Conservation (phyloP, 2,329 filamentous ascomycete species). For the Trichoderma sp. region DNA sequence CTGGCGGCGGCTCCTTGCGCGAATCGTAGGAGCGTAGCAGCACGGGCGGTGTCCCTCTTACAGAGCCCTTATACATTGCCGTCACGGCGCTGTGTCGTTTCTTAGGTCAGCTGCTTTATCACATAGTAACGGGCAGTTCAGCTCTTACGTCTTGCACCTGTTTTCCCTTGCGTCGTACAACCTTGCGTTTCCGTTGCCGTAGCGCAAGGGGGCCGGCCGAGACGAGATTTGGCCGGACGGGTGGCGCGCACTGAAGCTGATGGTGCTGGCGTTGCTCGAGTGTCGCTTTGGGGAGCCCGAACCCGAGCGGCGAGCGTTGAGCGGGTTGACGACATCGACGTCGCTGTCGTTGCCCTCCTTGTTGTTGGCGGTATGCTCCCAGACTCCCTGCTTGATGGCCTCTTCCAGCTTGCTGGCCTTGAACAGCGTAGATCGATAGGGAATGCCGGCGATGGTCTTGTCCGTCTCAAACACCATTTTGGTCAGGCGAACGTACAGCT, state of each 20-base stretch:
- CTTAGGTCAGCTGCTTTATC: constrained; percentile 28
- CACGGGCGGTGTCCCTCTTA: constrained; percentile 66
- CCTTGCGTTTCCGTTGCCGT: constrained; percentile 80
- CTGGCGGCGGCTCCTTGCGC: constrained; percentile 82
- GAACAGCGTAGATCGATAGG: constrained; percentile 91
- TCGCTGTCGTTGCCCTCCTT: constrained; percentile 78
- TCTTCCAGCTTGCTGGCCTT: constrained; percentile 96
- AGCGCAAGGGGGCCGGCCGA: constrained; percentile 58
- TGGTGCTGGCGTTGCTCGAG: constrained; percentile 76
- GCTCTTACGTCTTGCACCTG: constrained; percentile 82
- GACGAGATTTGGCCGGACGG: constrained; percentile 56
- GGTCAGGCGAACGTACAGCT: constrained; percentile 94
- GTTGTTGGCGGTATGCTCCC: constrained; percentile 78
- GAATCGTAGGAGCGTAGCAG: constrained; percentile 94
- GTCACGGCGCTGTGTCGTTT: constrained; percentile 72
- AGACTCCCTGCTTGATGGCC: constrained; percentile 85
- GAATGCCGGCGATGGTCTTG: constrained; percentile 95
- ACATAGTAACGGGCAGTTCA: neutral
- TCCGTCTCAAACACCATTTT: constrained; percentile 95
- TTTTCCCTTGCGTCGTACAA: constrained; percentile 87
- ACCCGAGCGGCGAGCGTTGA: constrained; percentile 48
- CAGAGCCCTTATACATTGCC: constrained; percentile 83
- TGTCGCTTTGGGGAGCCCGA: constrained; percentile 59
- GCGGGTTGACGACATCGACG: constrained; percentile 45
- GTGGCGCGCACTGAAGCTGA: constrained; percentile 75